Percentiles rank a stretch among this genome's conserved stretches.
Conservation (phyloP, 495 filamentous ascomycete species). For the Astrothelium subdiscretum region DNA sequence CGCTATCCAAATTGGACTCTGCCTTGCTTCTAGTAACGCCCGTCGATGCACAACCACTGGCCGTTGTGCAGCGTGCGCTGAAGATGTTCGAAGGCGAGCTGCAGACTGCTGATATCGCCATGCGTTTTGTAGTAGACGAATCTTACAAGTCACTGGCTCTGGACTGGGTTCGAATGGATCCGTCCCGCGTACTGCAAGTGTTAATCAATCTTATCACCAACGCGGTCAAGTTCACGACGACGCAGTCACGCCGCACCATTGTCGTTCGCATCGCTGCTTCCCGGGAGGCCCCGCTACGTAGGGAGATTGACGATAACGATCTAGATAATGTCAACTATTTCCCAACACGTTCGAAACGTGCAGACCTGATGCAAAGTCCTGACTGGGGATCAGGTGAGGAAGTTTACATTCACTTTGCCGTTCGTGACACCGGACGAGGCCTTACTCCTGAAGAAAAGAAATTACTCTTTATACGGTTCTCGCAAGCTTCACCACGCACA, state of each 20-base stretch:
- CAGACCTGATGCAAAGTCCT: slow-evolving; percentile 36
- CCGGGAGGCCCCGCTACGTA: slow-evolving; percentile 30
- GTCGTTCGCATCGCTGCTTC: slow-evolving; percentile 60
- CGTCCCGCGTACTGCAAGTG: slow-evolving; percentile 59
- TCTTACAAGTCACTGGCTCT: slow-evolving; percentile 43
- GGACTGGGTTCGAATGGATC: slow-evolving; percentile 61
- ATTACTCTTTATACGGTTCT: slow-evolving; percentile 69
- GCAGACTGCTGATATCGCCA: slow-evolving; percentile 52
- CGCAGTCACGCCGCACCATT: slow-evolving; percentile 47
- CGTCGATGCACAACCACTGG: slow-evolving; percentile 52
- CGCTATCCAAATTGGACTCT: slow-evolving; percentile 73
- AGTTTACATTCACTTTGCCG: slow-evolving; percentile 59
- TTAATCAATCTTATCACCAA: slow-evolving; percentile 42
- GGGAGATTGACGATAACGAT: slow-evolving; percentile 19
- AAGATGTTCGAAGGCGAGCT: slow-evolving; percentile 66
- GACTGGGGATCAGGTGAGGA: slow-evolving; percentile 63
- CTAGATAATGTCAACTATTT: slow-evolving; percentile 31
- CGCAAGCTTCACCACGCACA: slow-evolving; percentile 65
- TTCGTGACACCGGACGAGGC: slow-evolving; percentile 69
- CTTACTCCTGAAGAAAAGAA: slow-evolving; percentile 62
- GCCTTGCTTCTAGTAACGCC: slow-evolving; percentile 58
- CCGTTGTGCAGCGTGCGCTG: slow-evolving; percentile 52
- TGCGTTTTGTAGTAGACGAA: slow-evolving; percentile 48
- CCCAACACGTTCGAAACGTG: slow-evolving; percentile 23
- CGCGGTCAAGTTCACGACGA: slow-evolving; percentile 36